Evolutionary conservation across 352 stramenopile genomes (phyloP), one percentile per base, ranked within the genome.

Genomic region (Halophytophthora batemanensis): DNA sequence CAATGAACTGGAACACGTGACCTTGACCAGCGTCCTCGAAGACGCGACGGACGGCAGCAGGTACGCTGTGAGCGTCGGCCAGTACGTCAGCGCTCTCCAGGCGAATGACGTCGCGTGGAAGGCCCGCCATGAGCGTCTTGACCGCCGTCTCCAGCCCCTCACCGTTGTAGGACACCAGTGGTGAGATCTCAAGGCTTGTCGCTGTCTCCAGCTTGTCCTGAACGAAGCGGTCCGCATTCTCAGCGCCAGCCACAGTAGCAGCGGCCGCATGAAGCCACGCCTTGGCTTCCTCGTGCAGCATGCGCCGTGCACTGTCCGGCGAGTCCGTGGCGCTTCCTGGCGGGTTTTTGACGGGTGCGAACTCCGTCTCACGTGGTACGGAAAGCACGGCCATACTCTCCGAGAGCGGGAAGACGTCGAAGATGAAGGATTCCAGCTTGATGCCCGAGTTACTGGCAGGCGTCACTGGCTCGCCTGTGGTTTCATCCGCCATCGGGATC

Each of bases 341-440:
- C 7, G 87, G 76, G 63, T 98, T 97, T 56, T 98, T 98, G 1
- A 98, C 90, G 0, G 90, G 89, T 3, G 86, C 77, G 59, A 98
- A 98, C 64, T 99, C 95, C 6, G 95, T 87, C 23, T 90, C 81
- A 15, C 96, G 84, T 10, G 75, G 54, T 2, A 98, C 93, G 37
- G 98, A 94, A 13, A 98, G 78, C 31, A 99, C 82, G 0, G 88
- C 94, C 89, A 99, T 98, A 15, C 65, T 77, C 36, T 82, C 68
- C 7, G 94, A 96, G 1, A 98, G 74, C 35, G 93, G 90, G 61
- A 99, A 99, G 4, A 98, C 94, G 71, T 99, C 97, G 66, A 99
- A 99, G 59, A 99, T 99, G 66, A 99, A 99, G 6, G 87, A 86
- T 68, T 99, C 97, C 15, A 99, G 70, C 70, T 99, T 99, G 69